Base-by-base conservation (phyloP, 257 asterid genomes). In the Salvia miltiorrhiza region DNA sequence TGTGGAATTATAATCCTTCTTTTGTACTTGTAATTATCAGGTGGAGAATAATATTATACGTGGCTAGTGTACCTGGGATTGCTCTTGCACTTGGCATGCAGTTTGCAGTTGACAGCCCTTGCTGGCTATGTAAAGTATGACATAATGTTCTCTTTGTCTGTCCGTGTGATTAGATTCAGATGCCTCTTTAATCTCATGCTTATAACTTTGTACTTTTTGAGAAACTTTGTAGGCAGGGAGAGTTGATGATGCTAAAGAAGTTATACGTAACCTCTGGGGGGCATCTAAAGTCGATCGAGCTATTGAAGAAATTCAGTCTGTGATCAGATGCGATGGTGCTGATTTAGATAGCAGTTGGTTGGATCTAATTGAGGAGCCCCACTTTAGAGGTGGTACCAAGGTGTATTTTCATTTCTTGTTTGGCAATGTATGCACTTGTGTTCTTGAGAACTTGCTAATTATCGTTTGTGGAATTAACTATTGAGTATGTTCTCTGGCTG, bases 121-220 rank as follows among this genome's bases (percentile, higher is more conserved):
- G 96, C 56, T 91, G 97, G 97, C 80, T 91, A n/a, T 87, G 95
- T 73, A 91, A 87, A 79, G 97, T 89, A 87, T 73, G 77, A 41
- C 30, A 24, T 58, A 12, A 14, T 67, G 69, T 74, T 65, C 43
- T 45, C 63, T 71, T 16, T 39, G 14, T 37, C 21, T 40, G 0
- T 63, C 26, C 12, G 53, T 2, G 20, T 3, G 45, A 35, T 1
- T 35, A 54, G 16, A 44, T 49, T 26, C 72, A 55, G 45, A 72
- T 23, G 28, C 60, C 39, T 62, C 57, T 63, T 68, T 48, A 57
- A 14, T 50, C 16, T 41, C 44, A 20, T 54, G 52, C 58, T 73
- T 39, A 47, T 59, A 65, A 77, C 19, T 43, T 55, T 16, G 1
- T 59, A 55, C 45, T 50, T 45, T 69, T 69, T 44, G 60, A 37